Conservation (phyloP, 2,329 filamentous ascomycete genomes). For the Diplocarpon mali region DNA sequence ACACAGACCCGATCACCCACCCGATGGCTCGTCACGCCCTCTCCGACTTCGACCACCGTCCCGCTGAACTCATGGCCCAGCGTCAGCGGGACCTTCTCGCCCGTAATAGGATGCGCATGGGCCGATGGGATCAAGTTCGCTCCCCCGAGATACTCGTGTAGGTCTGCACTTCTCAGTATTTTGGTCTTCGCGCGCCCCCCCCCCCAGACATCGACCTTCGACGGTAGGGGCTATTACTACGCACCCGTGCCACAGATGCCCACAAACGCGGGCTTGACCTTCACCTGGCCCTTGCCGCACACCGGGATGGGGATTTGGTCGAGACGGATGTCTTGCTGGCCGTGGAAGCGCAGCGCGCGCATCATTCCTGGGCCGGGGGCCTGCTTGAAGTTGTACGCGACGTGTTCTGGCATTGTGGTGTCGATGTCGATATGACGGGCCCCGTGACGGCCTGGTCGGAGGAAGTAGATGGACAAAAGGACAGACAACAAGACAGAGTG, state of each 20-base stretch:
- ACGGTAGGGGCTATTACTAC: not conserved
- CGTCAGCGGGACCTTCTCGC: conserved; percentile 41
- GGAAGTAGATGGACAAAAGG: no score
- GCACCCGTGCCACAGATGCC: conserved; percentile 23
- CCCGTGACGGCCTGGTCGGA: no score
- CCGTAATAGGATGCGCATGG: conserved; percentile 39
- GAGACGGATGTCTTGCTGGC: conserved; percentile 42
- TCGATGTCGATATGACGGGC: not conserved
- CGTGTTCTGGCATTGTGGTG: not conserved
- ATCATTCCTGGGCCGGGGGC: conserved; percentile 25
- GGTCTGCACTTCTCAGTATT: conserved; percentile 6
- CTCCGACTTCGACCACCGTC: conserved; percentile 53
- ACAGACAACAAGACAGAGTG: no score
- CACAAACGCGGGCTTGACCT: conserved; percentile 22
- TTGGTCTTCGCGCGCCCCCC: not conserved
- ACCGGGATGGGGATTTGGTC: conserved; percentile 35
- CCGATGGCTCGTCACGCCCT: conserved; percentile 37
- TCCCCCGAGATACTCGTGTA: conserved; percentile 38
- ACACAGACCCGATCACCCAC: conserved; percentile 37
- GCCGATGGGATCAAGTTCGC: conserved; percentile 38
- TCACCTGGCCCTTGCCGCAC: conserved; percentile 14
- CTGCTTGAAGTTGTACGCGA: conserved; percentile 2
- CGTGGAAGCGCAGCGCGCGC: conserved; percentile 43
- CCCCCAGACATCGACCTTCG: not conserved
- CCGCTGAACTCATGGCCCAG: conserved; percentile 83